These are phyloP conservation scores for Collariella sp. DNA, from an alignment of 495 filamentous ascomycete genomes.

Conservation along the genomic window DNA sequence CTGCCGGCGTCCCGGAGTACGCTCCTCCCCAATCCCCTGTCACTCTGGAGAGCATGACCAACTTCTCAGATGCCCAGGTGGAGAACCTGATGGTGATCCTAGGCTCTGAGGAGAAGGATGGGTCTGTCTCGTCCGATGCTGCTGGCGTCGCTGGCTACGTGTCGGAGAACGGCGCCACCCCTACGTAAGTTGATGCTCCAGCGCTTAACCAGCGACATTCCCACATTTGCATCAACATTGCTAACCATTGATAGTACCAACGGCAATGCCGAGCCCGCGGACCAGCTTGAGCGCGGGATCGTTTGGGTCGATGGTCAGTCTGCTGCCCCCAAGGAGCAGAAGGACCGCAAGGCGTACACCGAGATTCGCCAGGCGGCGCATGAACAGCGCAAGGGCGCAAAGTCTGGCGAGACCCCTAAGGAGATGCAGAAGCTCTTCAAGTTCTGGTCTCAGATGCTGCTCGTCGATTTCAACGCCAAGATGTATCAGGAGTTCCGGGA, in stretches of 20 bases:
- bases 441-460: slow-evolving; percentile 73
- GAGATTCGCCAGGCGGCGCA: slow-evolving; percentile 50
- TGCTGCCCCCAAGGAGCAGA: slow-evolving; percentile 22
- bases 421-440: slow-evolving; percentile 64
- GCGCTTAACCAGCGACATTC: neutral
- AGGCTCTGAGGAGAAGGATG: slow-evolving; percentile 13
- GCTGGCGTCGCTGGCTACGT: slow-evolving; percentile 17
- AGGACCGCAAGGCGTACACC: slow-evolving; percentile 46
- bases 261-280: neutral
- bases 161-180: slow-evolving; percentile 5
- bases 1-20: slow-evolving; percentile 70
- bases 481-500: slow-evolving; percentile 76
- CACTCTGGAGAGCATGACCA: slow-evolving; percentile 38
- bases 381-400: slow-evolving; percentile 43
- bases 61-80: slow-evolving; percentile 49
- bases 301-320: slow-evolving; percentile 15
- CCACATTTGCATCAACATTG: neutral
- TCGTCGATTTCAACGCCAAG: slow-evolving; percentile 62
- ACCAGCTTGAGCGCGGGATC: neutral
- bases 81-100: slow-evolving; percentile 31
- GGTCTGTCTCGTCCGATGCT: slow-evolving; percentile 3
- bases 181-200: neutral
- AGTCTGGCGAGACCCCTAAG: slow-evolving; percentile 35
- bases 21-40: slow-evolving; percentile 45
- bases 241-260: slow-evolving; percentile 8